Base-by-base conservation (phyloP, 2,329 filamentous ascomycete genomes). In the Aspergillus sp. region DNA sequence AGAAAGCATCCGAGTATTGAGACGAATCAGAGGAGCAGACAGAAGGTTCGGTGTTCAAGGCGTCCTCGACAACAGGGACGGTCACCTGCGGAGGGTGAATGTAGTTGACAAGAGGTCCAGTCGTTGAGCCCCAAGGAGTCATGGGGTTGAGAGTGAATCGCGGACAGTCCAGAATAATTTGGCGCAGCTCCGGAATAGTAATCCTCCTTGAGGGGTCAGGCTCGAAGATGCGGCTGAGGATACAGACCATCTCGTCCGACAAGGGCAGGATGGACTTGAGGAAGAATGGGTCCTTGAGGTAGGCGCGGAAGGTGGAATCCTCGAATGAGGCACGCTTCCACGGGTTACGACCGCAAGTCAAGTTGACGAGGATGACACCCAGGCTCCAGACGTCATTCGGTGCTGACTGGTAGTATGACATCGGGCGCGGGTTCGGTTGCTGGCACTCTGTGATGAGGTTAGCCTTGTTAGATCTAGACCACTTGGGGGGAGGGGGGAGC, bases 311-410 rank as follows among this genome's bases (percentile, higher is more conserved):
- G 46, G 95, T 98, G 63, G 91, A 91, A 76, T 99, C 95, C 75
- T 96, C 91, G 66, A 86, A 82, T 12, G 92, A 96, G 61, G 95
- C 95, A 74, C 95, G 90, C 80, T 98, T 98, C 95, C 95, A 99
- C 59, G 95, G 95, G 78, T 99, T 99, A 74, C 95, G 91, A 72
- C 95, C 95, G 79, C 95, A 99, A 52, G 92, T 96, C 66, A 99
- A 83, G 80, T 99, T 99, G 68, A 99, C 92, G 60, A 99, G 84
- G 73, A 99, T 96, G 53, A 99, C 93, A 66, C 95, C 95, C n/a
- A 99, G 84, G 70, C 90, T 93, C 95, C 95, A 99, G 67, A 98
- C 87, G 76, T 99, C 95, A 79, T 98, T 99, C 57, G 93, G 90
- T 52, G 91, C 92, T 64, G 93, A 96, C 65, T 88, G 88, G 77